These are phyloP conservation scores for Chenopodium berlandieri DNA, from an alignment of 148 eudicot genomes.

Conservation along the genomic window DNA sequence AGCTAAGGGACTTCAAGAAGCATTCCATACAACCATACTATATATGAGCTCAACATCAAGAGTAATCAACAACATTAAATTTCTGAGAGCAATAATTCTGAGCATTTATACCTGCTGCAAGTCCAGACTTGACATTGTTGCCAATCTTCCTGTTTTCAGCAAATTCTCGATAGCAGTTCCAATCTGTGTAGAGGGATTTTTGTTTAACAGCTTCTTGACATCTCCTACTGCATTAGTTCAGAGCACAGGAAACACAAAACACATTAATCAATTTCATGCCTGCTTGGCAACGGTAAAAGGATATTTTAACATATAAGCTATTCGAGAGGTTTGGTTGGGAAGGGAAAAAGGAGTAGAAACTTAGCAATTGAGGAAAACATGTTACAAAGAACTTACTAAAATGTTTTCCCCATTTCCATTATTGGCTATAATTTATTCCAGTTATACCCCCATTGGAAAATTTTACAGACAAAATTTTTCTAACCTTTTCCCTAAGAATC, in stretches of 20 bases:
- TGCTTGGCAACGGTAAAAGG: no score
- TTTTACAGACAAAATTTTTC: no score
- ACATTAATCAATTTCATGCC: not conserved
- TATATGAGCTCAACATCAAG: not conserved
- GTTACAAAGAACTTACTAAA: no score
- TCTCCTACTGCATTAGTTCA: slow-evolving; percentile 47
- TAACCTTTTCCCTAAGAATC: no score
- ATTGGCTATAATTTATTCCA: no score
- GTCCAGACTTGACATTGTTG: slow-evolving; percentile 65
- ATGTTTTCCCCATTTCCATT: no score
- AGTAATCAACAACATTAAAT: not conserved
- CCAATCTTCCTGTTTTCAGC: slow-evolving; percentile 84
- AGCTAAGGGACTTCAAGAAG: not conserved
- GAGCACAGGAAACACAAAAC: slow-evolving; percentile 1
- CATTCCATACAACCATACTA: not conserved
- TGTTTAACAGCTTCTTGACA: slow-evolving; percentile 62
- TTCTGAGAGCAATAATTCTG: not conserved
- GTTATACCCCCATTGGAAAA: no score
- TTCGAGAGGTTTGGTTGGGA: not conserved
- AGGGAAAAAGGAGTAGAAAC: not conserved
- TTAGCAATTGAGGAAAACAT: not conserved
- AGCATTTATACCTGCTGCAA: slow-evolving; percentile 69
- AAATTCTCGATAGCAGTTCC: slow-evolving; percentile 65
- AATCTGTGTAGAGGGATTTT: slow-evolving; percentile 51
- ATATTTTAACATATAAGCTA: no score